Percentiles rank a stretch among this genome's conserved stretches.
These are phyloP conservation scores for Phytophthora sp. DNA, from an alignment of 352 stramenopile genomes.

Conservation along the genomic window DNA sequence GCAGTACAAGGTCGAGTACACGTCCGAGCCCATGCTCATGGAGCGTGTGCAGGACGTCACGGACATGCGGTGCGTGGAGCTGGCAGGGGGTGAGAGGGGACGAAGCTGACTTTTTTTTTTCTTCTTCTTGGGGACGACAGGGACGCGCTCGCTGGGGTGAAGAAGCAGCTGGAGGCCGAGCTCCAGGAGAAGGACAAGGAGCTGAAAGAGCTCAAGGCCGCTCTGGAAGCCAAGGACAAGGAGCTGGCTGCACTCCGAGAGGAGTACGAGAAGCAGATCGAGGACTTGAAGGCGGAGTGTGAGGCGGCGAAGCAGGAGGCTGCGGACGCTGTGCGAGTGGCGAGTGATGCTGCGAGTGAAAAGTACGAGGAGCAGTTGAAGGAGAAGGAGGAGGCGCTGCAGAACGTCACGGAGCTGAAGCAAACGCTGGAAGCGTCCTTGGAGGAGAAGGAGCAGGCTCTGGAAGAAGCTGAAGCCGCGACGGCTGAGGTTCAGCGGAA, in stretches of 20 bases:
- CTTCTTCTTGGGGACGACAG: slow-evolving; percentile 11
- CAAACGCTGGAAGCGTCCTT: slow-evolving; percentile 38
- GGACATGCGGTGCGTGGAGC: slow-evolving; percentile 61
- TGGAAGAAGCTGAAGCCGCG: slow-evolving; percentile 22
- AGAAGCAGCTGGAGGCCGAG: slow-evolving; percentile 71
- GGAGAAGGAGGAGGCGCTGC: slow-evolving; percentile 35
- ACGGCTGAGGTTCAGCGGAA: slow-evolving; percentile 15
- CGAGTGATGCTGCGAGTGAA: slow-evolving; percentile 34
- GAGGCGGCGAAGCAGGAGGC: slow-evolving; percentile 45
- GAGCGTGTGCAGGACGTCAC: slow-evolving; percentile 81
- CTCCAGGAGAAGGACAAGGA: slow-evolving; percentile 71
- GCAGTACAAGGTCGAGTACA: slow-evolving; percentile 87
- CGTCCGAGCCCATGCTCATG: slow-evolving; percentile 81
- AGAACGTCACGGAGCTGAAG: slow-evolving; percentile 20
- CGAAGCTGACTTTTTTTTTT: slow-evolving; percentile 2
- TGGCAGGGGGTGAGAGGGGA: background rate
- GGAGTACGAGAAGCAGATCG: slow-evolving; percentile 47
- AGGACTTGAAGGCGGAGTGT: slow-evolving; percentile 37
- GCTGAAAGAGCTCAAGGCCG: slow-evolving; percentile 40
- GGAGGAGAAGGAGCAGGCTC: slow-evolving; percentile 34
- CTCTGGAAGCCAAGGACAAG: slow-evolving; percentile 48
- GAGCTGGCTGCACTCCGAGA: slow-evolving; percentile 40
- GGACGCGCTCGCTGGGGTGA: slow-evolving; percentile 71
- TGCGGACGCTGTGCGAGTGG: slow-evolving; percentile 30
- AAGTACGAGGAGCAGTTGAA: slow-evolving; percentile 42